Evolutionary conservation across 192 early-diverging fungal genomes (phyloP), one percentile per base, ranked within the genome.

Genomic region (Coemansia sp.): DNA sequence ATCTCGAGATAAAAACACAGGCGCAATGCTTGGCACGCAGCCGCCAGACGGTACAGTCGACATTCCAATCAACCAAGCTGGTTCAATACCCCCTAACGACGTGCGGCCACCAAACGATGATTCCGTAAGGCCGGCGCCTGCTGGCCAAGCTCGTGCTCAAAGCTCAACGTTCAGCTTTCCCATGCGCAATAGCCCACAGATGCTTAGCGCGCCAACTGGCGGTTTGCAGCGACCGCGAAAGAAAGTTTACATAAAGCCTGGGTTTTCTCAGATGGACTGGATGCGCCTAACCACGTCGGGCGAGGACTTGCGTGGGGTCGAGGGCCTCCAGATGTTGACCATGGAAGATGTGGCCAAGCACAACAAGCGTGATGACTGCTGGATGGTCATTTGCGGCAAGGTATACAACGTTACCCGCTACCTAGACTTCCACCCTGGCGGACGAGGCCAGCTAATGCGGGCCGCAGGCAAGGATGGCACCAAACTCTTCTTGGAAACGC

Each of bases 381-480:
- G 96, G 94, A 92, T 92, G 55, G 85, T 87, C 12, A 79, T 96
- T 36, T 82, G 85, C 19, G 90, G 91, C 21, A 93, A 92, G 62
- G 85, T 98, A 1, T 98, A 95, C 75, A 94, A 94, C 62, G 79
- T 91, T 36, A 95, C 93, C 23, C 69, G 83, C 4, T 97, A 97
- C 67, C 20, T 94, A 12, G 84, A 89, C 32, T 98, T 89, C 65
- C 93, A 94, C 67, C 93, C 92, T 25, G 95, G 96, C 22, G 96
- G 93, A 36, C 79, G 81, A 30, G 82, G 82, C 46, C 82, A 90
- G 53, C 50, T 91, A 19, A 81, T 91, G 86, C 78, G 86, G 10
- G 78, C 68, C n/a, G 94, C 96, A 4, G 95, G 95, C 32, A 89
- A 88, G 50, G 95, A 98, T 47, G 92, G 90, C 5, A 93, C 95